These are phyloP conservation scores for Solanum microdontum DNA, from an alignment of 257 asterid genomes.

Conservation along the genomic window DNA sequence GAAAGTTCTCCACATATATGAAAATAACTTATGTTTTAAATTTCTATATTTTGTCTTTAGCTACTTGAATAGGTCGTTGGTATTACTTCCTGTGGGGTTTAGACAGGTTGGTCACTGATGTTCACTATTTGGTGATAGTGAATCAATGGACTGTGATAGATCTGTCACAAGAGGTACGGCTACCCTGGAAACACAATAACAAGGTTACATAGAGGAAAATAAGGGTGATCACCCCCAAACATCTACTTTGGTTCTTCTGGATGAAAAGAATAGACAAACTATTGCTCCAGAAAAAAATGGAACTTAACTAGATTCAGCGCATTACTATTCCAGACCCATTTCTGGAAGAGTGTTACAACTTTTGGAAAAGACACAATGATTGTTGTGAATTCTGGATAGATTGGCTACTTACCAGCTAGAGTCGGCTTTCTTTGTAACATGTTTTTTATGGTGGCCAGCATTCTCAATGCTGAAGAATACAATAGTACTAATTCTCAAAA, in stretches of 20 bases:
- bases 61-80: background rate
- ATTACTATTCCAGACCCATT: background rate
- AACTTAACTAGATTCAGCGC: background rate
- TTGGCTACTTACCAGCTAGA: background rate
- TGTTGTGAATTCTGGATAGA: background rate
- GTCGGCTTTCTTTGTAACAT: background rate
- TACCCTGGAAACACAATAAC: background rate
- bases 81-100: background rate
- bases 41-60: background rate
- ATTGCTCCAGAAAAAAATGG: background rate
- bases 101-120: background rate
- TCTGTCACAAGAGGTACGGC: background rate
- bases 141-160: background rate
- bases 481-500: background rate
- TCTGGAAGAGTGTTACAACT: background rate
- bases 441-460: background rate
- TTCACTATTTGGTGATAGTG: background rate
- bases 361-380: background rate
- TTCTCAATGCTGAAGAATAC: background rate
- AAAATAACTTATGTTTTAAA: background rate
- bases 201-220: background rate
- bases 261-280: background rate
- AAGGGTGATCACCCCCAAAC: background rate
- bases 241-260: background rate
- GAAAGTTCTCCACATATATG: background rate